Evolutionary conservation across 1,139 yeast species (phyloP), one percentile per base, ranked within the genome.

Genomic region (Candida buenavistaensis): DNA sequence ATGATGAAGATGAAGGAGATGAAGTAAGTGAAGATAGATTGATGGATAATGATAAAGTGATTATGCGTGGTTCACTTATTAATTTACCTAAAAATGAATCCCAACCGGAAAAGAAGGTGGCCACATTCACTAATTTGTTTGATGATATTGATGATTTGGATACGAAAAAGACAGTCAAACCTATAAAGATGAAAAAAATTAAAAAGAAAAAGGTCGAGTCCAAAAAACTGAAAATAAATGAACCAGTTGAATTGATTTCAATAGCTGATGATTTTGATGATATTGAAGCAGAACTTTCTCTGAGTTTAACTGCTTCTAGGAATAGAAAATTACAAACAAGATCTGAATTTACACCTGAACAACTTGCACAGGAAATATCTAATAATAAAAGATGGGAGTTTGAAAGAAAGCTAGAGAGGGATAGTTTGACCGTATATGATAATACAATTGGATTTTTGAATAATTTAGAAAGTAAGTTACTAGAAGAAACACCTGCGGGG

Each of bases 381-480:
- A 63, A 54, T 43, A 61, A 61, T 33, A 45, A 49, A 33, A 39
- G 60, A 12, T 43, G 50, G 45, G 61, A 60, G 12, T 35, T 50
- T n/a, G 72, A 64, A 30, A 58, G 60, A 9, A 54, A 54, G 6
- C 28, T 52, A 19, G 62, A 51, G 9, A 47, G 46, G 25, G 45
- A 37, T 6, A 26, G 31, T 8, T 30, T 3, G 45, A 71, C 75
- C 21, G 64, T 75, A 0, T 62, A 79, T 30, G 82, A 82, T 52
- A 85, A 79, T 36, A 80, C 78, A 3, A 54, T 66, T 3, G 83
- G 78, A 23, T 82, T 85, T 52, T 62, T 85, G 40, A 65, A 60
- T 13, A 57, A 64, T 1, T 43, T 77, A 26, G 41, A 41, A 12
- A 38, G 32, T n/a, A 40, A 30, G 28, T 25, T 41, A 10, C 35